Evolutionary conservation across 345 rosid genomes (phyloP).

Genomic region (Citrus inodora): DNA sequence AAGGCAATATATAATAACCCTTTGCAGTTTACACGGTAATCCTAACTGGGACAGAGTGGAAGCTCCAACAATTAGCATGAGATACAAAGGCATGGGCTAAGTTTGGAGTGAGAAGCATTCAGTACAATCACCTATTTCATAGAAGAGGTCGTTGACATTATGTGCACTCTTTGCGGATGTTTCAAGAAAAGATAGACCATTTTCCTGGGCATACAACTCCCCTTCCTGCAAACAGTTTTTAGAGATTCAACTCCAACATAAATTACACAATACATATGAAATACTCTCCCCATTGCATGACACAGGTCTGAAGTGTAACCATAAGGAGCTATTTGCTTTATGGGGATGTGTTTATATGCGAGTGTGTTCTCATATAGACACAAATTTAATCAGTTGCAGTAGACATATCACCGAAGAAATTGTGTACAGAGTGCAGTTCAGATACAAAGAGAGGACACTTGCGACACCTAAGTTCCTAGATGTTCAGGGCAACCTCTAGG

Average conservation of each 20-base stretch:
- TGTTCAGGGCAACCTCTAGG: background rate
- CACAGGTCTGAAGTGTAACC: background rate
- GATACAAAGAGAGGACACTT: background rate
- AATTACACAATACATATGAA: background rate
- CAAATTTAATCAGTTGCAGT: background rate
- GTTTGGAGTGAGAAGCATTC: background rate
- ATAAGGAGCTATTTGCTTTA: background rate
- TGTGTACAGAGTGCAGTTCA: background rate
- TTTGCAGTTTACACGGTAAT: background rate
- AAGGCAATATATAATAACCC: background rate
- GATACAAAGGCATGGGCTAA: background rate
- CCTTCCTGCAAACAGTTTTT: slow-evolving; percentile 46
- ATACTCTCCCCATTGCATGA: background rate
- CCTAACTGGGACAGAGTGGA: background rate
- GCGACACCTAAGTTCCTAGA: background rate
- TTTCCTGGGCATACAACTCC: slow-evolving; percentile 60
- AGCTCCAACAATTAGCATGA: background rate
- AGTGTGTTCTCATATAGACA: background rate
- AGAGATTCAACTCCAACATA: background rate
- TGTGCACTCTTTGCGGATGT: slow-evolving; percentile 71
- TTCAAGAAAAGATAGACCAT: slow-evolving; percentile 62
- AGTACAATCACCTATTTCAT: slow-evolving; percentile 54
- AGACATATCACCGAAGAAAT: background rate
- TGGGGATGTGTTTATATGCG: background rate
- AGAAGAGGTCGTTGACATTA: slow-evolving; percentile 72